These are phyloP conservation scores for Yarrowia divulgata DNA, from an alignment of 805 yeast species.

Conservation along the genomic window DNA sequence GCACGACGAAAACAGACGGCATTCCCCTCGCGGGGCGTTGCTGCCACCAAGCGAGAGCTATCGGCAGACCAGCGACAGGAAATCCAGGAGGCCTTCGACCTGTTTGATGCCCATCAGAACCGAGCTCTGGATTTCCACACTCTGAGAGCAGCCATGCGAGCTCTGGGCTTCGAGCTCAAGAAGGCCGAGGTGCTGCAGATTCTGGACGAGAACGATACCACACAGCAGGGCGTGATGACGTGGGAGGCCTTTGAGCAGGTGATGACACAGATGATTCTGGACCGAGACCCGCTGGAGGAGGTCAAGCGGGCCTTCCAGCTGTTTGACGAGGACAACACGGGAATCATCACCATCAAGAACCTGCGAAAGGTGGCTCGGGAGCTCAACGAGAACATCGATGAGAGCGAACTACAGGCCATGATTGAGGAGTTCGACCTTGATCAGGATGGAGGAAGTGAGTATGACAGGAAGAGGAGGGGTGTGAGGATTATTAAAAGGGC, in stretches of 20 bases:
- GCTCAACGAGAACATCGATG: conserved; percentile 88
- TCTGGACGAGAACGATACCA: conserved; percentile 77
- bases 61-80: conserved; percentile 89
- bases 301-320: conserved; percentile 86
- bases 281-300: conserved; percentile 93
- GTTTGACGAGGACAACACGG: conserved; percentile 88
- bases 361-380: conserved; percentile 90
- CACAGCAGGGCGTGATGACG: conserved; percentile 70
- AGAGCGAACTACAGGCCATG: conserved; percentile 94
- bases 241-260: conserved; percentile 83
- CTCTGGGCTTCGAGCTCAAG: conserved; percentile 86
- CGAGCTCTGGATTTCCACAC: conserved; percentile 89
- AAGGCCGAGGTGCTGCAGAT: conserved; percentile 82
- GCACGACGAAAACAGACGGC: conserved; percentile 33
- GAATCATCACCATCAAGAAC: conserved; percentile 81
- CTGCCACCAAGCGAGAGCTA: conserved; percentile 56
- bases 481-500: neutral
- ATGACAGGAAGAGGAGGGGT: neutral
- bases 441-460: conserved; percentile 82
- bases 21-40: conserved; percentile 6
- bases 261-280: conserved; percentile 80
- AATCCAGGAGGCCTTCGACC: conserved; percentile 86
- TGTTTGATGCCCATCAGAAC: conserved; percentile 92
- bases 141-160: conserved; percentile 78
- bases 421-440: conserved; percentile 96